Evolutionary conservation across 2,329 filamentous ascomycete genomes (phyloP).

Genomic region (Macroventuria anomochaeta): DNA sequence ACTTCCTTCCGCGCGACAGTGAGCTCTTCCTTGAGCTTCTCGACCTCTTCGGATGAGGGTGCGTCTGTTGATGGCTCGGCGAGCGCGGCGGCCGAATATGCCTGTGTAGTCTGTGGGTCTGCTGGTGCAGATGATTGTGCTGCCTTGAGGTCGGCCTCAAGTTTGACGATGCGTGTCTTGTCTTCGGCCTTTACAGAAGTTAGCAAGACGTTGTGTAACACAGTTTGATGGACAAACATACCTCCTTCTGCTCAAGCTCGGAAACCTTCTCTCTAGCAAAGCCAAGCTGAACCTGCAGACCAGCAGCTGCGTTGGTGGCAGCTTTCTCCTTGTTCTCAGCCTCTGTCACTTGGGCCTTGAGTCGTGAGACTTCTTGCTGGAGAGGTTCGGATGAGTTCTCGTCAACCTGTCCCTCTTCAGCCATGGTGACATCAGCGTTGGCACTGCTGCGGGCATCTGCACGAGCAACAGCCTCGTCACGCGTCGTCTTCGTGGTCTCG

Average conservation of each 20-base stretch:
- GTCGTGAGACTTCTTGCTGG: slow-evolving; percentile 41
- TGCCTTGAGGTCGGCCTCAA: slow-evolving; percentile 42
- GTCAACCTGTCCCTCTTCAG: slow-evolving; percentile 57
- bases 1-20: slow-evolving; percentile 54
- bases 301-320: slow-evolving; percentile 46
- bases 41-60: slow-evolving; percentile 24
- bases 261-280: slow-evolving; percentile 66
- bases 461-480: slow-evolving; percentile 65
- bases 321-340: slow-evolving; percentile 49
- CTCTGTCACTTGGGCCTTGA: slow-evolving; percentile 38
- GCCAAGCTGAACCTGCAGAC: slow-evolving; percentile 51
- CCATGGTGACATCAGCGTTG: slow-evolving; percentile 36
- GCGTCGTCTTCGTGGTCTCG: slow-evolving; percentile 65
- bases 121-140: slow-evolving; percentile 29
- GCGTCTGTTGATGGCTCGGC: slow-evolving; percentile 8
- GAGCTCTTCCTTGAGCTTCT: slow-evolving; percentile 48
- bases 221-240: too few relatives aligned
- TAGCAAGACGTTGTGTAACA: slow-evolving; percentile 21
- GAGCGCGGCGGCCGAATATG: slow-evolving; percentile 16
- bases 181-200: slow-evolving; percentile 44
- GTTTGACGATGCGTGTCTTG: slow-evolving; percentile 47
- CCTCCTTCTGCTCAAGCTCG: slow-evolving; percentile 68
- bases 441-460: slow-evolving; percentile 53
- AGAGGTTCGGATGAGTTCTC: slow-evolving; percentile 38
- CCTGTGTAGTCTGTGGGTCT: slow-evolving; percentile 20